Conservation (phyloP, 306 rosid species). For the barrel medic (Medicago truncatula) region DNA sequence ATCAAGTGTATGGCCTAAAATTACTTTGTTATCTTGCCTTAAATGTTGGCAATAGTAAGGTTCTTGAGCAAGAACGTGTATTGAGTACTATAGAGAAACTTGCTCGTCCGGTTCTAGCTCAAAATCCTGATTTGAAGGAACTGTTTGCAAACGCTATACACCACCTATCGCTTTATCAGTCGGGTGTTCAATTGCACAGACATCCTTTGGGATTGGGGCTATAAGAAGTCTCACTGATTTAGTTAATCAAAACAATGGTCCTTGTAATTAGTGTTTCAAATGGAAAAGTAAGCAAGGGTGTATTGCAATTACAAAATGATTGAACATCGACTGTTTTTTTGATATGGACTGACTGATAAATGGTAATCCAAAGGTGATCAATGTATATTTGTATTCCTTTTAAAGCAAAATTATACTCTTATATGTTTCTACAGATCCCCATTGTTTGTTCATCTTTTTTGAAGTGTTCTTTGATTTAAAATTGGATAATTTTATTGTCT, state of each 20-base stretch:
- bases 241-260: slow-evolving; percentile 27
- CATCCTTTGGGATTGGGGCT: slow-evolving; percentile 52
- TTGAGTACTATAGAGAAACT: slow-evolving; percentile 69
- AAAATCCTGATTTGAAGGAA: slow-evolving; percentile 67
- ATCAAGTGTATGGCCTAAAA: slow-evolving; percentile 54
- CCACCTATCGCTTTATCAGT: slow-evolving; percentile 83
- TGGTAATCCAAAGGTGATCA: no score
- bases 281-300: slow-evolving; percentile 40
- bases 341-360: no score
- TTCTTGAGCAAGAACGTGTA: slow-evolving; percentile 76
- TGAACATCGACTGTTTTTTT: no score
- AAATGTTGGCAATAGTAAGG: slow-evolving; percentile 76
- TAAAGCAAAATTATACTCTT: no score
- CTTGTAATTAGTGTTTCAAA: slow-evolving; percentile 49
- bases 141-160: slow-evolving; percentile 64
- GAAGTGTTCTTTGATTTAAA: no score
- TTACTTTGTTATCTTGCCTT: slow-evolving; percentile 77
- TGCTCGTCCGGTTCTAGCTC: slow-evolving; percentile 67
- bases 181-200: slow-evolving; percentile 79
- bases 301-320: slow-evolving; percentile 4
- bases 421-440: no score
- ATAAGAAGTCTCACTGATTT: slow-evolving; percentile 42
- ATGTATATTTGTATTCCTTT: no score
- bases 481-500: no score
- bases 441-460: no score